These are phyloP conservation scores for Lactarius psammicola DNA, from an alignment of 768 basidiomycete genomes.

Conservation along the genomic window DNA sequence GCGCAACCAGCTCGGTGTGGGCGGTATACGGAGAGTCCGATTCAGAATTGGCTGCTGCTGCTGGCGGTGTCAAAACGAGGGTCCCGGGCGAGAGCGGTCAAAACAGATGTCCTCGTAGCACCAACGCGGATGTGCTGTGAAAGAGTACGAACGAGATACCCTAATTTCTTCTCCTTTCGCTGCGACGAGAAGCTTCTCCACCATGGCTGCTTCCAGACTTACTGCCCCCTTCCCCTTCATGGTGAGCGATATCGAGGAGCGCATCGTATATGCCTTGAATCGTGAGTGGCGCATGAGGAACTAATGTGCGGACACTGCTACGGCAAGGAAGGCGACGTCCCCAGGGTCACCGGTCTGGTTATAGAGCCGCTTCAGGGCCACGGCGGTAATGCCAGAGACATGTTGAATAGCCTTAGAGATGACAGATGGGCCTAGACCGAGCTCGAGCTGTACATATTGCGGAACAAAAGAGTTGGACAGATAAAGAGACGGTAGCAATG, in stretches of 20 bases:
- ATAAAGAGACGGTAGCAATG: slow-evolving; percentile 74
- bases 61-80: slow-evolving; percentile 57
- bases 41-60: slow-evolving; percentile 30
- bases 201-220: slow-evolving; percentile 74
- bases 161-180: slow-evolving; percentile 87
- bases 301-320: slow-evolving; percentile 68
- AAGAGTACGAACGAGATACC: slow-evolving; percentile 73
- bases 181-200: slow-evolving; percentile 79
- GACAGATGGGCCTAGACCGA: slow-evolving; percentile 66
- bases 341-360: slow-evolving; percentile 74
- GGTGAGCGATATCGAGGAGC: slow-evolving; percentile 60
- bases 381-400: slow-evolving; percentile 61
- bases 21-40: slow-evolving; percentile 35
- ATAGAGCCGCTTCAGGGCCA: slow-evolving; percentile 62
- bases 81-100: slow-evolving; percentile 80
- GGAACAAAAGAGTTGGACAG: slow-evolving; percentile 79
- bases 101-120: slow-evolving; percentile 79
- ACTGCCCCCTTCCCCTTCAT: slow-evolving; percentile 75
- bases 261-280: slow-evolving; percentile 65
- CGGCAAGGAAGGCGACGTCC: slow-evolving; percentile 81
- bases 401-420: slow-evolving; percentile 70
- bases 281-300: slow-evolving; percentile 66
- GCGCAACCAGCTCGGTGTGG: slow-evolving; percentile 35
- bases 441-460: slow-evolving; percentile 67
- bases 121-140: slow-evolving; percentile 81